Conservation (phyloP, 2,329 filamentous ascomycete genomes). For the Colletotrichum graminicola region DNA sequence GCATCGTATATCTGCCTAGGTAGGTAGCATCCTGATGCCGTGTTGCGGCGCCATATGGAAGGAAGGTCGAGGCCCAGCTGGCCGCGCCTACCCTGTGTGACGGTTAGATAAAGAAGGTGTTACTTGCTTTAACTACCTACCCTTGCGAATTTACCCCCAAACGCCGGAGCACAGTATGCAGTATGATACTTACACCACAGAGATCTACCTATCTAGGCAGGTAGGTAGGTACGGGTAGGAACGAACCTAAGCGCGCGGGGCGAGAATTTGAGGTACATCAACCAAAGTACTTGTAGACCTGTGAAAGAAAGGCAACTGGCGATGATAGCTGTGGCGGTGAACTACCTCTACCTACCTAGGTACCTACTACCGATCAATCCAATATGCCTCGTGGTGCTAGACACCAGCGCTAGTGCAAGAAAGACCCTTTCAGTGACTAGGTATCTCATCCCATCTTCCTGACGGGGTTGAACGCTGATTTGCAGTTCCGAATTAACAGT, state of each 20-base stretch:
- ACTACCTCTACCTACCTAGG: not conserved
- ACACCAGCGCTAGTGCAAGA: slow-evolving; percentile 15
- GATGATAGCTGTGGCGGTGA: not conserved
- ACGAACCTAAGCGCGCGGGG: no score
- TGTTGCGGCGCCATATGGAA: not conserved
- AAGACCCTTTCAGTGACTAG: not conserved
- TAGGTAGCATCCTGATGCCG: not conserved
- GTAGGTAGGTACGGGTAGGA: not conserved
- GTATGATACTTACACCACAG: not conserved
- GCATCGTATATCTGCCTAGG: not conserved
- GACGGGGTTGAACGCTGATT: not conserved
- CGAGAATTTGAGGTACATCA: not conserved
- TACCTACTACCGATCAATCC: slow-evolving; percentile 7
- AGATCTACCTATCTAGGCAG: not conserved
- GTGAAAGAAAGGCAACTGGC: not conserved
- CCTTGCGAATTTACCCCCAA: not conserved
- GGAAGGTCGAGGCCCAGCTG: not conserved
- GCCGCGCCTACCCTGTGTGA: not conserved
- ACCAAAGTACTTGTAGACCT: slow-evolving; percentile 5
- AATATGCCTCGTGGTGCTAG: slow-evolving; percentile 11
- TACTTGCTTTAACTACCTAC: not conserved
- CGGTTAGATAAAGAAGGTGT: not conserved
- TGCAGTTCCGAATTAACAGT: not conserved
- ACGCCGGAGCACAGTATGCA: not conserved
- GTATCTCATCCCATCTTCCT: not conserved